Base-by-base conservation (phyloP, 2,329 filamentous ascomycete genomes). In the Ascochyta rabiei region DNA sequence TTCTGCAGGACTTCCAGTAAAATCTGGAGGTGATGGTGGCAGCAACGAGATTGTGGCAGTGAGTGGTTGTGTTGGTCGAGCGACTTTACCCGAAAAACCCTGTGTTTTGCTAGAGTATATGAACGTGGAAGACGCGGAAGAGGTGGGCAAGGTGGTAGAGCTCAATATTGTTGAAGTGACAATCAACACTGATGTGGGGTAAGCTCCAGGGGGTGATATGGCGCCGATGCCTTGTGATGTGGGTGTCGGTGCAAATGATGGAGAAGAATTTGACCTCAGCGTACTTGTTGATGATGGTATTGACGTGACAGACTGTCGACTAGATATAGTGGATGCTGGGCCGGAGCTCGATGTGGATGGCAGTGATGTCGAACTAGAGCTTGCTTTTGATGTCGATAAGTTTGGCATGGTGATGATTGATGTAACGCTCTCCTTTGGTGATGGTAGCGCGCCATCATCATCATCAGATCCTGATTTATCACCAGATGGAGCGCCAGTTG, bases 391-490 rank as follows among this genome's bases (percentile, higher is more conserved):
- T 53, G 45, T 49, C 10, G 44, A 26, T 2, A 40, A 24, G 38
- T 43, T 19, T 44, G 48, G 52, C 13, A 34, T 37, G 2, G 24
- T 41, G 30, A 31, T 24, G 46, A 26, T 39, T 30, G 50, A 13
- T 37, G 52, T 15, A 40, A 28, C 33, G 19, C 40, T 56, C 35
- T 54, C 19, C 26, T 40, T 26, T 34, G 60, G 59, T 16, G 59
- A 65, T 1, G 57, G 48, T 34, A 56, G 59, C 33, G 59, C 54
- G 13, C 61, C 61, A 45, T 56, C 54, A 13, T 62, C 62, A 44
- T 54, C 53, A 16, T 69, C 57, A 15, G 59, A 57, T 3, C 56
- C 58, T n/a, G 57, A 62, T 12, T 53, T 55, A 8, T 57, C 59
- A 23, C 24, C 43, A 1, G 59, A 61, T 13, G 47, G 21, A 1